Evolutionary conservation across 2,329 filamentous ascomycete species (phyloP).

Genomic region (Phyllachora maydis): DNA sequence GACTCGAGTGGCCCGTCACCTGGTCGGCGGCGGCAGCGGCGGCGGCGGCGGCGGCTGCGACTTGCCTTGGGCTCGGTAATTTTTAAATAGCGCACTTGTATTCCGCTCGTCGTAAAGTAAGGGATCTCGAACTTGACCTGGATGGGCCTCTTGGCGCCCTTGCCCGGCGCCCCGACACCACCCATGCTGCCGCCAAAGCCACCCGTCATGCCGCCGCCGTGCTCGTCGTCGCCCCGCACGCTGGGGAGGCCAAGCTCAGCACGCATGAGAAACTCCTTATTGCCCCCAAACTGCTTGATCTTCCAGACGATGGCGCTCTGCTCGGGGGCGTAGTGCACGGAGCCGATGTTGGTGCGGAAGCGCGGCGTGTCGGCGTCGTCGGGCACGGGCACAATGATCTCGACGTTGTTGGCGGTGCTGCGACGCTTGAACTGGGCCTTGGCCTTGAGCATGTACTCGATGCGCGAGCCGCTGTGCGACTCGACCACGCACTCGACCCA

Average conservation of each 20-base stretch:
- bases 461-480: slow-evolving; percentile 81
- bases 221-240: slow-evolving; percentile 87
- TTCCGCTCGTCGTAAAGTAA: slow-evolving; percentile 99
- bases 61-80: slow-evolving; percentile 97
- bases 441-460: slow-evolving; percentile 99
- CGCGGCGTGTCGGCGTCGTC: slow-evolving; percentile 92
- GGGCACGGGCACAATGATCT: slow-evolving; percentile 90
- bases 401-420: slow-evolving; percentile 95
- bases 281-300: slow-evolving; percentile 98
- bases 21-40: no score
- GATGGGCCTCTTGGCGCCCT: slow-evolving; percentile 83
- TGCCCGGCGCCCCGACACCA: slow-evolving; percentile 54
- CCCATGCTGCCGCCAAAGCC: slow-evolving; percentile 96
- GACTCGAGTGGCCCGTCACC: slow-evolving; percentile 1
- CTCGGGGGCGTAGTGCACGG: slow-evolving; percentile 92
- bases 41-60: no score
- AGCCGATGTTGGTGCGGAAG: slow-evolving; percentile 93
- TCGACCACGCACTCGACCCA: slow-evolving; percentile 98
- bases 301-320: slow-evolving; percentile 98
- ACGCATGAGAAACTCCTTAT: slow-evolving; percentile 96
- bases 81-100: slow-evolving; percentile 95
- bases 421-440: slow-evolving; percentile 95
- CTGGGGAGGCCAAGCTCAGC: slow-evolving; percentile 87
- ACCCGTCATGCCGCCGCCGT: slow-evolving; percentile 91
- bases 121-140: slow-evolving; percentile 99